Evolutionary conservation across 1,284 basidiomycete species (phyloP).

Genomic region (Cryptococcus depauperatus): DNA sequence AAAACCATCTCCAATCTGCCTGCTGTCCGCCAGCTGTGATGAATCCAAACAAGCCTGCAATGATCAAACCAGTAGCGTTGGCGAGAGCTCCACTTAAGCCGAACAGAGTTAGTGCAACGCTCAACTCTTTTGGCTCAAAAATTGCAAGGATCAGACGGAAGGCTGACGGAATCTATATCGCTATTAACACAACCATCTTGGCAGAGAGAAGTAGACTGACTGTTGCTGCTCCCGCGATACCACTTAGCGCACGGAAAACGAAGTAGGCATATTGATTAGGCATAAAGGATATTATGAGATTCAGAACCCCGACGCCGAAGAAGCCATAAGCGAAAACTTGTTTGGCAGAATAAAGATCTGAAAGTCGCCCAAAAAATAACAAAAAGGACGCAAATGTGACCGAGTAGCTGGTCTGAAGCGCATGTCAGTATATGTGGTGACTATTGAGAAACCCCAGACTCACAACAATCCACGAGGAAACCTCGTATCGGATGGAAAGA

Average conservation of each 20-base stretch:
- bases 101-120: constrained; percentile 34
- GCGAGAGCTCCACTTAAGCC: constrained; percentile 38
- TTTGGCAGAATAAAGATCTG: constrained; percentile 35
- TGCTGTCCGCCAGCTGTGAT: constrained; percentile 39
- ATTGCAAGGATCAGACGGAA: constrained; percentile 38
- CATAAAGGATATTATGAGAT: constrained; percentile 33
- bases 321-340: constrained; percentile 30
- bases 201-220: constrained; percentile 33
- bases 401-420: constrained; percentile 3
- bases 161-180: constrained; percentile 30
- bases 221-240: constrained; percentile 29
- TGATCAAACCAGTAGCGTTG: constrained; percentile 35
- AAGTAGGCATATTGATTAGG: constrained; percentile 33
- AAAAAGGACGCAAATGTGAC: constrained; percentile 19
- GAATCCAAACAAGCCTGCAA: constrained; percentile 39
- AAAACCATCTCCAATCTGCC: constrained; percentile 43
- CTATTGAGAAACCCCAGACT: constrained; percentile 1
- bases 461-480: constrained; percentile 31
- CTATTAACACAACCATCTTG: constrained; percentile 21
- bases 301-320: constrained; percentile 24
- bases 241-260: constrained; percentile 30
- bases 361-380: constrained; percentile 34
- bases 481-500: constrained; percentile 23
- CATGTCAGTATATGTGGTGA: neutral
- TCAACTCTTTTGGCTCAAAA: constrained; percentile 30